Evolutionary conservation across 495 filamentous ascomycete genomes (phyloP).

Genomic region (Penicillium psychrofluorescens): DNA sequence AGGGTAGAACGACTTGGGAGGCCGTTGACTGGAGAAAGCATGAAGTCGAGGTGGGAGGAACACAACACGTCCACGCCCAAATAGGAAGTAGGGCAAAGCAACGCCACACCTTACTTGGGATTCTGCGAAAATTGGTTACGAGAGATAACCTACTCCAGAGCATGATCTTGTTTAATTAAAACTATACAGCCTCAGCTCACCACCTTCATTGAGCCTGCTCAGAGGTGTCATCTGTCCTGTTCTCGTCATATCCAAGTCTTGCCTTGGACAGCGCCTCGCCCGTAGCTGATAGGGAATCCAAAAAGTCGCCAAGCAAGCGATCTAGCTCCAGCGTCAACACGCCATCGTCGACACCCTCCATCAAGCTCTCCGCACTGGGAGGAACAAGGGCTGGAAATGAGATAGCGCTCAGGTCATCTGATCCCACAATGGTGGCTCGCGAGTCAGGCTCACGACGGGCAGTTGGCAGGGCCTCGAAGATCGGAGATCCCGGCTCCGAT

Average conservation of each 20-base stretch:
- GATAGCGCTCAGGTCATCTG: slow-evolving; percentile 9
- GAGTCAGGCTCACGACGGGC: slow-evolving; percentile 6
- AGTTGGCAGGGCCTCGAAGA: slow-evolving; percentile 21
- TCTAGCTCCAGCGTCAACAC: slow-evolving; percentile 29
- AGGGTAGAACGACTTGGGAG: neutral
- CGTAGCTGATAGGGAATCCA: slow-evolving; percentile 29
- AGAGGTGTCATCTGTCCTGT: slow-evolving; percentile 2
- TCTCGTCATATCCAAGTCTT: slow-evolving; percentile 1
- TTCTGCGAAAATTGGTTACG: too few relatives aligned
- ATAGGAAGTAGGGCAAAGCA: too few relatives aligned
- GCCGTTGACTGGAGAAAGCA: neutral
- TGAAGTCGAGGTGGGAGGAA: neutral
- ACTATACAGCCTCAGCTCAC: neutral
- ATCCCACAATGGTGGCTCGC: neutral
- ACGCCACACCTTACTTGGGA: too few relatives aligned
- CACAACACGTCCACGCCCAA: too few relatives aligned
- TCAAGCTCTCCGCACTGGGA: slow-evolving; percentile 27
- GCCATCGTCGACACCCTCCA: slow-evolving; percentile 24
- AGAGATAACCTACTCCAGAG: too few relatives aligned
- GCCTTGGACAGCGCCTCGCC: slow-evolving; percentile 24
- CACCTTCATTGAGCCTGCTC: slow-evolving; percentile 5
- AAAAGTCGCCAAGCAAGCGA: slow-evolving; percentile 30
- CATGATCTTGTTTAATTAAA: too few relatives aligned
- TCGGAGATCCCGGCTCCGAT: slow-evolving; percentile 22
- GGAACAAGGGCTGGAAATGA: slow-evolving; percentile 28